Evolutionary conservation across 495 filamentous ascomycete genomes (phyloP), one percentile per base, ranked within the genome.

Genomic region (Penicillium cosmopolitanum): DNA sequence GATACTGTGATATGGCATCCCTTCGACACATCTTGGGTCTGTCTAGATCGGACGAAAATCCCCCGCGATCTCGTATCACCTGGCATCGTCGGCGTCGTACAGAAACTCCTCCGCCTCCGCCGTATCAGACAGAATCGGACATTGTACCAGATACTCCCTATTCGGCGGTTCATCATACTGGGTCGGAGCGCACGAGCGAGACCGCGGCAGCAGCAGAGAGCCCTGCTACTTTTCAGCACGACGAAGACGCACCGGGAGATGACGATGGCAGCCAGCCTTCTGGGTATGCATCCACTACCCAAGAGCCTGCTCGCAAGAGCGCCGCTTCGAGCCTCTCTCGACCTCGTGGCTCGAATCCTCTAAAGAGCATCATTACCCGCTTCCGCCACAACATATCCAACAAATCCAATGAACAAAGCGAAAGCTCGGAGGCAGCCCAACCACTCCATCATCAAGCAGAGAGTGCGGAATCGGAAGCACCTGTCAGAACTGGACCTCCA

Each of bases 11-110:
- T n/a, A 70, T 70, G 67, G 33, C 57, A 19, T 52, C 56, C 12
- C 51, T 71, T 51, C 59, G 15, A 47, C 12, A 42, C 23, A 46
- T 71, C 1, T 68, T 70, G 35, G 42, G 57, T 10, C 23, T 51
- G 12, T 38, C 58, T 16, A 65, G 52, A 40, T 40, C 51, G 0
- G 16, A 52, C 21, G 43, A 34, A 12, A 23, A 57, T 6, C 10
- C 55, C 7, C 55, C 57, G 1, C 33, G 57, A 38, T 10, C 56
- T 36, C 61, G 56, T 23, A 56, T 23, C 16, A 25, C 60, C 34
- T 63, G 59, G 59, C 31, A 34, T 48, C 52, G 56, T 13, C 25
- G 47, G 3, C 51, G 53, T 35, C 60, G 56, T 23, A 59, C 59
- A 10, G 34, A 47, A n/a, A 44, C 59, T 15, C 53, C 53, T 50